These are phyloP conservation scores for Saccharomyces paradoxus DNA, from an alignment of 805 yeast species.

Conservation along the genomic window DNA sequence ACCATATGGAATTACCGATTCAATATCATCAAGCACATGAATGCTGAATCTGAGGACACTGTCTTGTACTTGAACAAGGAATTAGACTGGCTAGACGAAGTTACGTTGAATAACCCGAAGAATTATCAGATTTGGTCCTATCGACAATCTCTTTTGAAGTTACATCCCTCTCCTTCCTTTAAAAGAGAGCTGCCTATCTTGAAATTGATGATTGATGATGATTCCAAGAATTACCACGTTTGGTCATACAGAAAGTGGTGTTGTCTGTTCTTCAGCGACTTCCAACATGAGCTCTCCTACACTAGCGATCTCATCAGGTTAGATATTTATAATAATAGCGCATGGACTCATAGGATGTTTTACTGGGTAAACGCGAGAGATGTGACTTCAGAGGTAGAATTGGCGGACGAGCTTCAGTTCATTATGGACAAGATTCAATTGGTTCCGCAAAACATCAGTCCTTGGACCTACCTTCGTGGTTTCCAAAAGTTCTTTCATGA, in stretches of 20 bases:
- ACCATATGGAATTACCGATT: constrained; percentile 77
- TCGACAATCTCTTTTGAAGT: constrained; percentile 55
- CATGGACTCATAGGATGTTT: constrained; percentile 83
- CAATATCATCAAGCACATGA: constrained; percentile 38
- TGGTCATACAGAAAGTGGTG: constrained; percentile 93
- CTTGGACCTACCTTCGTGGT: constrained; percentile 79
- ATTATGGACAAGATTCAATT: constrained; percentile 40
- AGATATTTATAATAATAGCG: constrained; percentile 84
- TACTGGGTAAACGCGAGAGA: constrained; percentile 30
- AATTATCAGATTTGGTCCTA: constrained; percentile 98
- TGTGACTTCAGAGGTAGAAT: constrained; percentile 10
- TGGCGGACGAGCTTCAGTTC: constrained; percentile 46
- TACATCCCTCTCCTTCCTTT: constrained; percentile 23
- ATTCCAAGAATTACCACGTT: constrained; percentile 88
- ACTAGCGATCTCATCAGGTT: constrained; percentile 39
- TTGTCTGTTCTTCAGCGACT: constrained; percentile 47
- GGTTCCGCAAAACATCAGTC: constrained; percentile 75
- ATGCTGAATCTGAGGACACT: constrained; percentile 19
- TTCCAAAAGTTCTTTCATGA: constrained; percentile 32
- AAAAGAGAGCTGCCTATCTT: constrained; percentile 59
- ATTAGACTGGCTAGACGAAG: constrained; percentile 68
- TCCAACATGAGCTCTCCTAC: constrained; percentile 44
- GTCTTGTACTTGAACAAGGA: constrained; percentile 36
- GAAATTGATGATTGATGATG: constrained; percentile 62
- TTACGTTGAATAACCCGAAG: constrained; percentile 72